phyloP scores from a whole-genome alignment of 225 moss, liverwort and hornwort genomes.

The Sphagnum tenellum region DNA sequence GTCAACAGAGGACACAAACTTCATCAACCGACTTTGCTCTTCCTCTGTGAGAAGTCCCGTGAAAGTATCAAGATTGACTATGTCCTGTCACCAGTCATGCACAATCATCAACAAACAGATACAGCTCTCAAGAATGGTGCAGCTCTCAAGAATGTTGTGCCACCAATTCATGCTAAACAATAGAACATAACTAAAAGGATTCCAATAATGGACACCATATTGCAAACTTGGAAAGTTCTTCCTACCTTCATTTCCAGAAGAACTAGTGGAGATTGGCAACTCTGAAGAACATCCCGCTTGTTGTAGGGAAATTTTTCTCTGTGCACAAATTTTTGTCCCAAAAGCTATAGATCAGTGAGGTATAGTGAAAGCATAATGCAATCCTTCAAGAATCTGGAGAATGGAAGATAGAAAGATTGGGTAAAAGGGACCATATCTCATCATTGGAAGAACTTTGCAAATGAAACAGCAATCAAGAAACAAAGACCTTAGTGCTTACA shows the following conservation, averaged over 20 bases:
- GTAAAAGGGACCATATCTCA: too few species aligned
- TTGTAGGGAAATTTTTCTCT: conserved; percentile 92
- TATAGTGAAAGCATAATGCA: neutral
- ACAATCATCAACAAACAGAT: neutral
- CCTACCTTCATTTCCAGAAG: conserved; percentile 89
- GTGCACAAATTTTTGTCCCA: conserved; percentile 15
- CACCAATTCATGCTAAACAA: too few species aligned
- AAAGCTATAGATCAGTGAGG: conserved; percentile 1
- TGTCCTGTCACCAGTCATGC: conserved; percentile 17
- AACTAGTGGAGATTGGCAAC: conserved; percentile 83
- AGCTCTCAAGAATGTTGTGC: too few species aligned
- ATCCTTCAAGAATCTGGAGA: neutral
- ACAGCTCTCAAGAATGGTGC: too few species aligned
- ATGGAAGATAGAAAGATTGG: too few species aligned
- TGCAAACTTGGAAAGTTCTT: conserved; percentile 3
- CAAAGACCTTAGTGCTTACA: conserved; percentile 36
- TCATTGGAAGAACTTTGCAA: too few species aligned
- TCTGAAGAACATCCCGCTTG: conserved; percentile 85
- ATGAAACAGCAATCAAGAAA: too few species aligned
- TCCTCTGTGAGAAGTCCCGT: conserved; percentile 42
- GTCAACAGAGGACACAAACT: conserved; percentile 34
- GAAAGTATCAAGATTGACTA: conserved; percentile 50
- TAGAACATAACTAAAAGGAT: too few species aligned
- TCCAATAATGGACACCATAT: too few species aligned
- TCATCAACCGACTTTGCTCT: conserved; percentile 47